Conservation (phyloP, 2,329 filamentous ascomycete species). For the Ascochyta clinopodiicola region DNA sequence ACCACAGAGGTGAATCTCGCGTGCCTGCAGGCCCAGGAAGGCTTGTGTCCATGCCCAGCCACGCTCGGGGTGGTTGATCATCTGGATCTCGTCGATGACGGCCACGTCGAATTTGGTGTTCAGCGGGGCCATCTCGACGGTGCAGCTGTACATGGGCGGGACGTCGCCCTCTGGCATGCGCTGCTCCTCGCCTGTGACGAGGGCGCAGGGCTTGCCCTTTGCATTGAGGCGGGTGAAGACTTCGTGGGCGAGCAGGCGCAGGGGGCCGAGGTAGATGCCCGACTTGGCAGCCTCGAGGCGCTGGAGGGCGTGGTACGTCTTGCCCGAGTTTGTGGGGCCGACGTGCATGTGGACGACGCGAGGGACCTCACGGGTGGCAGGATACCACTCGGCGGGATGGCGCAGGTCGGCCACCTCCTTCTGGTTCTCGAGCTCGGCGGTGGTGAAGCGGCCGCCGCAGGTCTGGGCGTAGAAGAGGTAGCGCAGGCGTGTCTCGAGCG, state of each 20-base stretch:
- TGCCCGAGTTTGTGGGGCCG: slow-evolving; percentile 96
- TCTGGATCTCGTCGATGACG: slow-evolving; percentile 98
- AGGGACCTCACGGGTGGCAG: slow-evolving; percentile 78
- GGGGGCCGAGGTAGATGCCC: slow-evolving; percentile 89
- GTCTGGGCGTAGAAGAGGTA: slow-evolving; percentile 66
- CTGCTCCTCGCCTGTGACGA: slow-evolving; percentile 91
- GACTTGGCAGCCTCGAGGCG: slow-evolving; percentile 75
- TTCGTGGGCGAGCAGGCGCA: slow-evolving; percentile 89
- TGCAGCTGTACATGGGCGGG: slow-evolving; percentile 76
- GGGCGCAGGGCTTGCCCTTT: slow-evolving; percentile 76
- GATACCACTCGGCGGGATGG: slow-evolving; percentile 93
- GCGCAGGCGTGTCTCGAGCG: slow-evolving; percentile 63
- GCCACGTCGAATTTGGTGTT: slow-evolving; percentile 78
- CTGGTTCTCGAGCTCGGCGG: slow-evolving; percentile 47
- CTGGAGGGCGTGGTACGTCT: slow-evolving; percentile 93
- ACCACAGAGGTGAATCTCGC: slow-evolving; percentile 91
- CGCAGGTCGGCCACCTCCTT: slow-evolving; percentile 74
- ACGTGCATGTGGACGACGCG: slow-evolving; percentile 91
- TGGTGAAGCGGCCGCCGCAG: slow-evolving; percentile 43
- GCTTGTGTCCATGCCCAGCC: slow-evolving; percentile 97
- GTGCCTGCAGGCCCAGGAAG: slow-evolving; percentile 82
- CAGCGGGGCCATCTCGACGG: slow-evolving; percentile 84
- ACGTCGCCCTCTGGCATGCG: slow-evolving; percentile 64
- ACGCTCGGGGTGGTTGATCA: slow-evolving; percentile 81
- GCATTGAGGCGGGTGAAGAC: slow-evolving; percentile 87